Evolutionary conservation across 2,329 filamentous ascomycete species (phyloP).

Genomic region (Calonectria pseudoreteaudii): DNA sequence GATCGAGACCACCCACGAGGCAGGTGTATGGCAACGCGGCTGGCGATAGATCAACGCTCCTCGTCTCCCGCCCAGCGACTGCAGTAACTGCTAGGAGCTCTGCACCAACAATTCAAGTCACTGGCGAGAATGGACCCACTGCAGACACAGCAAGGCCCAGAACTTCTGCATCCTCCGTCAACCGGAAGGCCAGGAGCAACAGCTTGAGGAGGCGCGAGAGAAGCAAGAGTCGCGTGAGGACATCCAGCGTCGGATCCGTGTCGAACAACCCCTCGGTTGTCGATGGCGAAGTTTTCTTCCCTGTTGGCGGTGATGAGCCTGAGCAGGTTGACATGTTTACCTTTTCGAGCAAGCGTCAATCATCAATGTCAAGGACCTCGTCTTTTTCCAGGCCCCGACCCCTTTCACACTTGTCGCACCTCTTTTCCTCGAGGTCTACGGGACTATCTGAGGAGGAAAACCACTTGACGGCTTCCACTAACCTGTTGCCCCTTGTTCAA

Average conservation of each 20-base stretch:
- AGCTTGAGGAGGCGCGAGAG: constrained; percentile 66
- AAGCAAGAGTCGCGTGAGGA: constrained; percentile 60
- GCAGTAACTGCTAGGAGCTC: constrained; percentile 56
- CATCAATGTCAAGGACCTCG: constrained; percentile 52
- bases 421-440: constrained; percentile 55
- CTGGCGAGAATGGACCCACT: constrained; percentile 67
- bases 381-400: constrained; percentile 58
- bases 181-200: constrained; percentile 60
- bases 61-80: constrained; percentile 50
- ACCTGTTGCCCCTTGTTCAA: constrained; percentile 63
- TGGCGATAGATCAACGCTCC: constrained; percentile 51
- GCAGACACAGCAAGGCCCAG: constrained; percentile 49
- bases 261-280: constrained; percentile 55
- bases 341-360: constrained; percentile 54
- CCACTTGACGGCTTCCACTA: constrained; percentile 57
- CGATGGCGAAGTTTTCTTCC: constrained; percentile 65
- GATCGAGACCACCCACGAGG: constrained; percentile 57
- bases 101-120: constrained; percentile 82
- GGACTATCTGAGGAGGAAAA: constrained; percentile 55
- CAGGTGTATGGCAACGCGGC: constrained; percentile 50
- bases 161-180: constrained; percentile 48
- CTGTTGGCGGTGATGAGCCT: constrained; percentile 52
- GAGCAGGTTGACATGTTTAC: constrained; percentile 60
- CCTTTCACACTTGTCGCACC: constrained; percentile 58
- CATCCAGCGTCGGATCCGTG: constrained; percentile 55